Evolutionary conservation across 1,284 basidiomycete species (phyloP).

Genomic region (Trichosporon coremiiforme): DNA sequence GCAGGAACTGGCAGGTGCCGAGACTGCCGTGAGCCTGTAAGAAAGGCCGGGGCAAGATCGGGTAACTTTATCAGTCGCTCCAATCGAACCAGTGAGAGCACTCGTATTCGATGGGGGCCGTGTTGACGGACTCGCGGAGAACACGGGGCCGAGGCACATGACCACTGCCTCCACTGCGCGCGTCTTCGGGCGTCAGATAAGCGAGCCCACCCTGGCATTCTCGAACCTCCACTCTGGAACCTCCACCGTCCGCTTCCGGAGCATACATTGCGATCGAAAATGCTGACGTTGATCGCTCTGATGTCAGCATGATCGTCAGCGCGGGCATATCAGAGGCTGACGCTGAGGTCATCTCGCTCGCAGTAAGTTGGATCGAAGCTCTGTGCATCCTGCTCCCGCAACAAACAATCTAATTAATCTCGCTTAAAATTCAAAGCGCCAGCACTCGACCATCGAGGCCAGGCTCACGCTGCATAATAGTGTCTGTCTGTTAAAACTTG

Average conservation of each 20-base stretch:
- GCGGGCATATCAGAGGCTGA: background rate
- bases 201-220: background rate
- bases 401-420: background rate
- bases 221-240: too few species aligned
- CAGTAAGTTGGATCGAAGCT: too few species aligned
- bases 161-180: background rate
- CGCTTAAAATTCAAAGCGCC: slow-evolving; percentile 1
- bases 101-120: background rate
- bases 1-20: background rate
- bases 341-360: background rate
- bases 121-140: background rate
- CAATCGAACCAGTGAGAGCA: background rate
- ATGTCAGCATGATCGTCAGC: slow-evolving; percentile 2
- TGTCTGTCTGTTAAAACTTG: background rate
- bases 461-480: background rate
- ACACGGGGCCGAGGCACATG: background rate
- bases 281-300: background rate
- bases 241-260: background rate
- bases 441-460: background rate
- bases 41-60: background rate
- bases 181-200: background rate
- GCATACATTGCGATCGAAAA: background rate
- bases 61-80: slow-evolving; percentile 2
- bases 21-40: background rate
- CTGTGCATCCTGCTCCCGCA: background rate